Base-by-base conservation (phyloP, 2,329 filamentous ascomycete species). In the Westerdykella sp. region DNA sequence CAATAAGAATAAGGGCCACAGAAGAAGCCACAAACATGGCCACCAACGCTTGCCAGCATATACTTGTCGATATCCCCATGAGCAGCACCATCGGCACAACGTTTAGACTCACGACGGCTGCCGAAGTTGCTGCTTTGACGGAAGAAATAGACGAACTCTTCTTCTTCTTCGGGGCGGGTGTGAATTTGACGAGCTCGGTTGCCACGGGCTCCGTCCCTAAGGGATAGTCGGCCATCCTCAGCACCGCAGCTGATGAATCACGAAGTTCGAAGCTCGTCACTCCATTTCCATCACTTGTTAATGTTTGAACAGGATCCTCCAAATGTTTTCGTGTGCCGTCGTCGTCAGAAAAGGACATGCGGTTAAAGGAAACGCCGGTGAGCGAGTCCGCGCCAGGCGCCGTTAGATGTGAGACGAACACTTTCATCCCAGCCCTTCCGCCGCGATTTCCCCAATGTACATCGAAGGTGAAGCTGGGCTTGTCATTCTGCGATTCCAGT, bases 321-420 rank as follows among this genome's bases (percentile, higher is more conserved):
- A 67, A 62, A 9, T 56, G 46, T 13, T 54, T 65, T 0, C 69
- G 60, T n/a, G 57, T 66, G 45, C 73, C 73, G 32, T 71, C 65
- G 28, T 56, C 56, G 46, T 64, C 68, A 37, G 60, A 48, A 56
- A 68, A 77, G 46, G 60, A 65, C 49, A 76, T 60, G 37, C 73
- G 73, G 53, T 75, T 73, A 67, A 68, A 77, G 6, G 67, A 71
- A 2, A 69, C 70, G 38, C 66, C 66, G 34, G 56, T 47, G 12
- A 66, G 65, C 6, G 67, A 61, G 43, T 75, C 72, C 9, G 70
- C 67, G 25, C 73, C 73, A 13, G 64, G 57, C 23, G 64, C 69
- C n/a, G 69, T 75, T 31, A 76, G 67, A 51, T 71, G 71, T 4
- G 72, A 68, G 15, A 76, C 59, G 49, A 68, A 70, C n/a, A 75